A percentile compares a stretch with the other conserved stretches of the same genome.
Evolutionary conservation across 1,284 basidiomycete genomes (phyloP).

Genomic region (Austroboletus novae-zelandiae): DNA sequence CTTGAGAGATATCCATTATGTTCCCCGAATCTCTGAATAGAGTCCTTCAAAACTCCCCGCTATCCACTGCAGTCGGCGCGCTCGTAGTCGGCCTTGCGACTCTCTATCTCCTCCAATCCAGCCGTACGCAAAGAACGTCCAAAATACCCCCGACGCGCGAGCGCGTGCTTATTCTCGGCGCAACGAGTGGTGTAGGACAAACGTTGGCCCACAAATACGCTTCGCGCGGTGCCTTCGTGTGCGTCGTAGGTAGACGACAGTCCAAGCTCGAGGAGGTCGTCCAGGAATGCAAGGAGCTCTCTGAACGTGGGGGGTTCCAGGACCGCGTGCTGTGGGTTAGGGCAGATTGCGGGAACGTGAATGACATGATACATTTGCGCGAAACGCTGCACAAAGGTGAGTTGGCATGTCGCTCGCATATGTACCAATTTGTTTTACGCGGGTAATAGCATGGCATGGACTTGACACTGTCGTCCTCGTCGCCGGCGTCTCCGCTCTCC

Average conservation of each 20-base stretch:
- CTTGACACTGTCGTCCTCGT: slow-evolving; percentile 83
- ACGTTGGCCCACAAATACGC: slow-evolving; percentile 75
- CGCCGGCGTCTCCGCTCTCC: slow-evolving; percentile 84
- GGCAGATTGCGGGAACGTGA: slow-evolving; percentile 67
- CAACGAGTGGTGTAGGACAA: slow-evolving; percentile 81
- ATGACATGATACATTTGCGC: slow-evolving; percentile 69
- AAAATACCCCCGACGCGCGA: slow-evolving; percentile 40
- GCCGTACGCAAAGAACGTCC: slow-evolving; percentile 9
- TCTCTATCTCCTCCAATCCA: slow-evolving; percentile 18
- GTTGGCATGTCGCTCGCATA: background rate
- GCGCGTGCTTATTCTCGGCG: slow-evolving; percentile 79
- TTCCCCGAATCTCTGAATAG: slow-evolving; percentile 7
- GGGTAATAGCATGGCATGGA: slow-evolving; percentile 68
- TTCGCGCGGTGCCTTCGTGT: slow-evolving; percentile 69
- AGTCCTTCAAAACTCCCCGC: slow-evolving; percentile 5
- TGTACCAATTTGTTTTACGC: background rate
- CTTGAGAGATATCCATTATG: slow-evolving; percentile 8
- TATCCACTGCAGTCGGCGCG: slow-evolving; percentile 7
- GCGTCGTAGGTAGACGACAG: slow-evolving; percentile 71
- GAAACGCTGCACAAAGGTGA: slow-evolving; percentile 55
- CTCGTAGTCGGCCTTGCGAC: slow-evolving; percentile 15
- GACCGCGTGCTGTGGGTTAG: slow-evolving; percentile 41
- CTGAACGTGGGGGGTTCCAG: slow-evolving; percentile 13
- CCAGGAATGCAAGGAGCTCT: slow-evolving; percentile 51
- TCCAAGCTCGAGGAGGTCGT: slow-evolving; percentile 59